Evolutionary conservation across 2,329 filamentous ascomycete genomes (phyloP), one percentile per base, ranked within the genome.

Genomic region (Diaporthe humulicola): DNA sequence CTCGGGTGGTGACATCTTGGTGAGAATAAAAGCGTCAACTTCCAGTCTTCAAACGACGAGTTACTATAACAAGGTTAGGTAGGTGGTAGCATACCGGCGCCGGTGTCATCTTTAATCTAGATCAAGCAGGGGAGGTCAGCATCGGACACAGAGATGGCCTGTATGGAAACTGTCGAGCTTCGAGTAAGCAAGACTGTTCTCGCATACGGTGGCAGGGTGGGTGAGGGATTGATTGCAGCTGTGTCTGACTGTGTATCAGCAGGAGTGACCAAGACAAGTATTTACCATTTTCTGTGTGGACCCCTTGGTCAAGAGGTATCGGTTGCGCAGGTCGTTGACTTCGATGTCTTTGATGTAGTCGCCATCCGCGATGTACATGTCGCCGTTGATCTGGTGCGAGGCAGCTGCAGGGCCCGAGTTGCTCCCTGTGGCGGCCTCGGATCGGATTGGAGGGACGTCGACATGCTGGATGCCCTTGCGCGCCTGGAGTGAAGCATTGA

Each of bases 221-320:
- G 64, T 76, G 73, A 78, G 80, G 77, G 69, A 54, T 40, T 69
- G 64, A 69, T 54, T 56, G 64, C 64, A 75, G 69, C 60, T 74
- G 71, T 74, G 81, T 80, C 82, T 69, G 64, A 69, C n/a, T 82
- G 79, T 81, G 80, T 82, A 94, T 94, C 92, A 94, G 92, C 91
- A 90, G 88, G 87, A 85, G 88, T 82, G 86, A 84, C 88, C 90
- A 87, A 69, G 89, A 90, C 91, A 90, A 86, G 86, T 93, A 96
- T 93, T 98, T 98, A 99, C 97, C 96, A 97, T 98, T 91, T 98
- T 98, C 89, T 98, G 97, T 78, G 95, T 98, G 81, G 95, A 94
- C 81, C 96, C 95, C 88, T 98, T 98, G 78, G 96, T 99, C 87
- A 99, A 90, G 84, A 96, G 93, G 85, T 99, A 99, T 80, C 96